Base-by-base conservation (phyloP, 257 asterid genomes). In the Apocynum venetum region DNA sequence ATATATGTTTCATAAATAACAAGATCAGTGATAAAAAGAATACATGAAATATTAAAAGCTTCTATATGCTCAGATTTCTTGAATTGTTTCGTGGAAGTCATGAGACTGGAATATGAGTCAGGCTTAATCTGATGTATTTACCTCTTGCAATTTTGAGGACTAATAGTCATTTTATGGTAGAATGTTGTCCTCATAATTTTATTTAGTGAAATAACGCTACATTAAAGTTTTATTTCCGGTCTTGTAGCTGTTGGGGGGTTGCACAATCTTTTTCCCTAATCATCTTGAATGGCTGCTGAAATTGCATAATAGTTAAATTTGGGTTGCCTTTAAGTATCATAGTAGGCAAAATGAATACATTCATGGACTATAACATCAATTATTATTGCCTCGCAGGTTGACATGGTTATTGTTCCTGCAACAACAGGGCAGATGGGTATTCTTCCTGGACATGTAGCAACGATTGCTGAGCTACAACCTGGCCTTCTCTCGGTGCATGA, bases 381-480 rank as follows among this genome's bases (percentile, higher is more conserved):
- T 9, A 4, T 66, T n/a, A 10, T 43, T 47, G 40, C 53, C 17
- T 61, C 68, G 49, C 79, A 90, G 93, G 96, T 87, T 71, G 96
- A 90, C 77, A 87, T 86, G 91, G 88, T 87, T 15, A 81, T 70
- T 35, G 82, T 87, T 40, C 93, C 96, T 5, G 85, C 91, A 25
- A 72, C 85, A 72, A 80, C 87, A 6, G 96, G 91, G 72, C 85
- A 85, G 81, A 81, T 89, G 92, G 92, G 93, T 36, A 79, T 89
- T 71, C 88, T 86, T 71, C 90, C 93, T 2, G 93, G 92, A 71
- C 92, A 90, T 47, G 80, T 81, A 46, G 44, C 91, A 9, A 86
- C 88, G 55, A 85, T 90, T 63, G 83, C 93, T 8, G 92, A 86
- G 85, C 85, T 90, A 70, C 88, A 91, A 77, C 85, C 93, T 0